These are phyloP conservation scores for Microcyclospora pomicola DNA, from an alignment of 2,329 filamentous ascomycete species.

Conservation along the genomic window DNA sequence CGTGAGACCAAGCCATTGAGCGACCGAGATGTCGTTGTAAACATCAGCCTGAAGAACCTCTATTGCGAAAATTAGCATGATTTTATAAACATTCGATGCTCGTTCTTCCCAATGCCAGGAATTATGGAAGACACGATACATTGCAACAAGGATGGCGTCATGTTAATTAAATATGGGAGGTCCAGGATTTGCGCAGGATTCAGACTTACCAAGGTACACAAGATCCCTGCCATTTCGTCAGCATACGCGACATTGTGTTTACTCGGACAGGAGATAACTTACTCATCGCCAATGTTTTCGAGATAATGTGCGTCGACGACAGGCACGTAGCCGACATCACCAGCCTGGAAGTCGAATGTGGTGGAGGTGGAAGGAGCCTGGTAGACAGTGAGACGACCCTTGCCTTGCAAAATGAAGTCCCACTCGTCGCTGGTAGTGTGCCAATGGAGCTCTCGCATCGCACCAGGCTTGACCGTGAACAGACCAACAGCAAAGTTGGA, in stretches of 20 bases:
- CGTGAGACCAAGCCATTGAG: slow-evolving; percentile 44
- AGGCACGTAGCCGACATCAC: slow-evolving; percentile 47
- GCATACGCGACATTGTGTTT: too few species aligned
- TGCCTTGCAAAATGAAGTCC: slow-evolving; percentile 45
- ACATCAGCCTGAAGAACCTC: slow-evolving; percentile 42
- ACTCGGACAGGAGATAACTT: too few species aligned
- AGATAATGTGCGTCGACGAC: slow-evolving; percentile 44
- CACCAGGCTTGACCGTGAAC: slow-evolving; percentile 46
- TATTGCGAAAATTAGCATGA: not conserved
- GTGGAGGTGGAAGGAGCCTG: slow-evolving; percentile 35
- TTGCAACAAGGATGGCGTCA: too few species aligned
- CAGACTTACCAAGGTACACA: slow-evolving; percentile 33
- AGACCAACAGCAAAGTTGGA: slow-evolving; percentile 42
- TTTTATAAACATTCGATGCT: not conserved
- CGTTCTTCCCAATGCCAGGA: not conserved
- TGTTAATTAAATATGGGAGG: too few species aligned
- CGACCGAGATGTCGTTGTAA: slow-evolving; percentile 42
- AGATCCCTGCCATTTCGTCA: slow-evolving; percentile 25
- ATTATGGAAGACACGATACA: not conserved
- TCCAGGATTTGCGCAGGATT: not conserved
- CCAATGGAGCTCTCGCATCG: slow-evolving; percentile 53
- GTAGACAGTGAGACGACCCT: slow-evolving; percentile 44
- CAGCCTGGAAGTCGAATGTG: slow-evolving; percentile 47
- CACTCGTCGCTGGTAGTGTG: slow-evolving; percentile 48
- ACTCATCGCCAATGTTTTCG: slow-evolving; percentile 44